Evolutionary conservation across 352 stramenopile genomes (phyloP), one percentile per base, ranked within the genome.

Genomic region (Thraustochytrium striatum): DNA sequence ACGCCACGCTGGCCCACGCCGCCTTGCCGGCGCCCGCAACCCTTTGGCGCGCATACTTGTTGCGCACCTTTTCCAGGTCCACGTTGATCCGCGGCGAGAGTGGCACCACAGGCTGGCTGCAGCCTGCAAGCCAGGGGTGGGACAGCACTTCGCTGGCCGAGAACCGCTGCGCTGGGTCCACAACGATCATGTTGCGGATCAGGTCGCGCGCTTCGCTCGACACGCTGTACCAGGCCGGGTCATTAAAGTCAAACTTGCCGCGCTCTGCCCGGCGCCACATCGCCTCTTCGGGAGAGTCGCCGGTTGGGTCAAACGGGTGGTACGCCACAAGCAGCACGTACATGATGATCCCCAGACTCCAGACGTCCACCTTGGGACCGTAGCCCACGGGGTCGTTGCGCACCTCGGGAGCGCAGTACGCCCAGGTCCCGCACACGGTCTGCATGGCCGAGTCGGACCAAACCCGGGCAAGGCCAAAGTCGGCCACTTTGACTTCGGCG

Each of bases 271-370:
- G 91, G 68, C 90, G 87, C 81, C 95, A 96, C 19, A 96, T 85
- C 38, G 62, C 86, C 78, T 87, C 85, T 35, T 91, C 90, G 83
- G 94, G 88, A 78, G 95, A 88, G 81, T 96, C 86, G 78, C 91
- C 91, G 69, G 91, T 91, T 9, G 89, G 88, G 32, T 84, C 69
- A 52, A 91, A 91, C 1, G 88, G 88, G 33, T 91, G 90, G 84
- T 95, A 96, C 13, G 92, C 93, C n/a, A 90, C 94, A 33, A 98
- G 81, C 44, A 98, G 81, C 65, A 98, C 96, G 82, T 93, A 98
- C n/a, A 93, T 82, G 81, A 98, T 94, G 19, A 97, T 91, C 33
- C 93, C 93, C 16, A 97, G 85, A 83, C 89, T 95, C 93, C 93
- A 98, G 81, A 93, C 95, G 82, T 98, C 93, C 16, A 96, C 91